phyloP scores from a whole-genome alignment of 345 rosid species.

The Arabis alpina region DNA sequence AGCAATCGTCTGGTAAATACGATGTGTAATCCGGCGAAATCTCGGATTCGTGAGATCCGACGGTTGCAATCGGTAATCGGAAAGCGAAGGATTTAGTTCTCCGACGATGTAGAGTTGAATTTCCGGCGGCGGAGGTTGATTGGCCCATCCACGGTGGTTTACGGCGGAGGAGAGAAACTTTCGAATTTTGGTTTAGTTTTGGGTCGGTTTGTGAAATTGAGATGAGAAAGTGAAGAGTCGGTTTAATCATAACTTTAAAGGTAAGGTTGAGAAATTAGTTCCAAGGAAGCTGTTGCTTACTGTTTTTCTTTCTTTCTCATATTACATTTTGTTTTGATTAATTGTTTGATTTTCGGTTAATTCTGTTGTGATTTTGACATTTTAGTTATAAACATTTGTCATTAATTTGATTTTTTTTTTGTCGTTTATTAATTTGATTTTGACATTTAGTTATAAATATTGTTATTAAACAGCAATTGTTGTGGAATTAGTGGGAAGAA shows the following conservation, averaged over 20 bases:
- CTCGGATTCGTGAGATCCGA: conserved; percentile 36
- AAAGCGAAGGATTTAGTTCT: conserved; percentile 35
- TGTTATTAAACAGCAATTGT: too few species aligned
- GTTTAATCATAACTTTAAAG: background rate
- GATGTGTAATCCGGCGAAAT: conserved; percentile 56
- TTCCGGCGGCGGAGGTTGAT: conserved; percentile 63
- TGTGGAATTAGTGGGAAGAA: too few species aligned
- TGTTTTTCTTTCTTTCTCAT: background rate
- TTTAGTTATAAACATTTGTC: background rate
- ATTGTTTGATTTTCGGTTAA: conserved; percentile 5
- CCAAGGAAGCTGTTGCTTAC: conserved; percentile 21
- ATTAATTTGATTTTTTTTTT: background rate
- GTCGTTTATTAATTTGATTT: background rate
- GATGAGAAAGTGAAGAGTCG: conserved; percentile 1
- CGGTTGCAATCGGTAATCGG: conserved; percentile 43
- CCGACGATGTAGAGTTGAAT: conserved; percentile 48
- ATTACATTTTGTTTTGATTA: background rate
- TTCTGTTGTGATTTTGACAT: background rate
- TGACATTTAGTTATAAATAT: too few species aligned
- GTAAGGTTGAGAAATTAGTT: conserved; percentile 17
- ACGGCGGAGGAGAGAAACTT: conserved; percentile 14
- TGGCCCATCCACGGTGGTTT: conserved; percentile 69
- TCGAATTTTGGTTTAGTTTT: conserved; percentile 6
- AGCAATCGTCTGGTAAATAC: conserved; percentile 77
- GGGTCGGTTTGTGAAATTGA: conserved; percentile 31